Evolutionary conservation across 331 rosid genomes (phyloP), one percentile per base, ranked within the genome.

Genomic region (Arachis monticola): DNA sequence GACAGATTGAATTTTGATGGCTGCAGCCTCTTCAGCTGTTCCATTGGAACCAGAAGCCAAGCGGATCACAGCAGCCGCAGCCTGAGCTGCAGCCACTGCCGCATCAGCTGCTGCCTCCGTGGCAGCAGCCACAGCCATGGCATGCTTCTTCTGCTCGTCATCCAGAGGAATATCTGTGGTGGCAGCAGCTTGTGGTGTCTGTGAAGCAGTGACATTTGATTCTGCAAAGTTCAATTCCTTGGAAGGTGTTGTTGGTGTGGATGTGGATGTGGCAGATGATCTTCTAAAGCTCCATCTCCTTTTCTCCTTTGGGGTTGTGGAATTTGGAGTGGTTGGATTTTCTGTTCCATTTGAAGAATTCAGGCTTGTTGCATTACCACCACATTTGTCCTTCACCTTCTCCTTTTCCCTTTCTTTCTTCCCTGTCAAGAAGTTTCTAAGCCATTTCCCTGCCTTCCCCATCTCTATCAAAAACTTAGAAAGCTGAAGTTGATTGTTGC

Each of bases 361-460:
- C 64, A 60, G 87, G 52, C 78, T 63, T 41, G 78, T 57, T 65
- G 44, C 61, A 72, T 5, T 2, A 38, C 63, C 8, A 13, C 30
- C 30, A 14, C 10, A 13, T 13, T 55, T 55, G 60, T 55, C 22
- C 56, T 88, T 79, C 10, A 67, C 79, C 67, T 76, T 80, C 60
- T 78, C 88, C 10, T 75, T 85, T 60, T 86, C 69, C 55, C 69
- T 83, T 76, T 79, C 85, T 40, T 86, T 94, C 96, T 92, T 94
- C 45, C 99, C 96, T 2, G 86, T 79, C 84, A 92, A 82, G 46
- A 94, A 79, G 76, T 73, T 86, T 74, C 79, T 86, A 4, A 94
- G 84, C 99, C 97, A 94, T 90, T 88, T 92, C 2, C 97, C 73
- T 58, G 92, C 79, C 81, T 87, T 94, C 61, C 99, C 97, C 99